Base-by-base conservation (phyloP, 352 stramenopile species). In the Pythium grandisporangium region DNA sequence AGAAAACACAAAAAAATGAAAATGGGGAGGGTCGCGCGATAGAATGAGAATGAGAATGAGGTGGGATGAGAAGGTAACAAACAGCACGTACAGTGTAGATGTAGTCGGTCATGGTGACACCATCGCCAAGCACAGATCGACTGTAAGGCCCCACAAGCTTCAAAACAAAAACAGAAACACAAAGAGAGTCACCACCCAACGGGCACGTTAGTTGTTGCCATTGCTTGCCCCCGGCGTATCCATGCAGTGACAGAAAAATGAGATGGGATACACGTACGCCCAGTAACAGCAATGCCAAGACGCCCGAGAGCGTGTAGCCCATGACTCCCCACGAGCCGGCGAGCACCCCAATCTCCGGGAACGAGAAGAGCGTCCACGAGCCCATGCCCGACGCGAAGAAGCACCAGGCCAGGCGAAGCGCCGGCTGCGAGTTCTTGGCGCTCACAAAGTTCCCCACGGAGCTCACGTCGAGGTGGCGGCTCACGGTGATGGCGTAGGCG, bases 341-440 rank as follows among this genome's bases (percentile, higher is more conserved):
- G 37, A 72, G 35, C 29, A 86, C 74, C 14, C 73, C 76, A 55
- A 86, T 87, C 47, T 85, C 55, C 6, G 76, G 76, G 60, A 79
- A 90, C 27, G 73, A 72, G 41, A 75, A 90, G 21, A 90, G 60
- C 19, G 76, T 80, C 59, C 73, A 84, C 10, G 73, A 84, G 45
- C 76, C 76, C 55, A 85, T 84, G 37, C 70, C 69, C 16, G 76
- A 70, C 10, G 76, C 70, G 53, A 90, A 90, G 41, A 90, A 75
- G 48, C 76, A 85, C 70, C 70, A 90, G n/a, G 61, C 76, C 12
- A 86, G 60, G 19, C 63, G 64, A 29, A 81, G 30, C 2, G 73
- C 44, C 5, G 42, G 62, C 17, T 70, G 70, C 20, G 70, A 75
- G 54, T 86, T 85, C 51, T 82, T 86, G 19, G 76, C 76, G 42